Evolutionary conservation across 192 early-diverging fungal species (phyloP).

Genomic region (Coemansia aciculifera): DNA sequence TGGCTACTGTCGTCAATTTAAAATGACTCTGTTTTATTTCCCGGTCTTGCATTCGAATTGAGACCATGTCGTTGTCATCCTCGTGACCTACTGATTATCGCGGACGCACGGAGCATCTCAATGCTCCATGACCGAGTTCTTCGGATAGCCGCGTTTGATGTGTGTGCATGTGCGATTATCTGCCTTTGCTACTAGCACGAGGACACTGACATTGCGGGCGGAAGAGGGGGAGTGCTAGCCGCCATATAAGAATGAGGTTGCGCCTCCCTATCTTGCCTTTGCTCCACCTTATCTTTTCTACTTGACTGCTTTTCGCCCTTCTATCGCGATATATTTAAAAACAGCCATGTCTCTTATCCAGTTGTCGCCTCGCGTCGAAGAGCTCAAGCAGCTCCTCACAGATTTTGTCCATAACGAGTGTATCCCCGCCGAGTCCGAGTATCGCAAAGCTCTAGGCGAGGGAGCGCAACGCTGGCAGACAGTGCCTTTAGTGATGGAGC

Average conservation of each 20-base stretch:
- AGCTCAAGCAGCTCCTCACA: conserved; percentile 35
- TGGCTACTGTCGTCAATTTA: not conserved
- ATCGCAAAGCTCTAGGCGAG: conserved; percentile 68
- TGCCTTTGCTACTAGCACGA: conserved; percentile 2
- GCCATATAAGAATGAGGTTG: not conserved
- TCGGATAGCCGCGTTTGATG: not conserved
- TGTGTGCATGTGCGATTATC: not conserved
- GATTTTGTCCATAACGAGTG: conserved; percentile 77
- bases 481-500: conserved; percentile 84
- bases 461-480: conserved; percentile 80
- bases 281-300: not conserved
- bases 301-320: not conserved
- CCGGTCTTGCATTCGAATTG: not conserved
- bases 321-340: not conserved
- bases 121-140: not conserved
- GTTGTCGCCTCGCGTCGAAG: conserved; percentile 46
- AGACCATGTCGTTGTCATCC: not conserved
- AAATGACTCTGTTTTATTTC: not conserved
- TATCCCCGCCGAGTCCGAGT: conserved; percentile 87
- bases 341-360: conserved; percentile 31
- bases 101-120: conserved; percentile 6
- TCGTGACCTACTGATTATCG: not conserved
- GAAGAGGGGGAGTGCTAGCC: not conserved
- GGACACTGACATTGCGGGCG: too few species aligned
- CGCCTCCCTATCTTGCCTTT: not conserved